Conservation (phyloP, 1,284 basidiomycete species). For the Apiotrichum mycotoxinovorans region DNA sequence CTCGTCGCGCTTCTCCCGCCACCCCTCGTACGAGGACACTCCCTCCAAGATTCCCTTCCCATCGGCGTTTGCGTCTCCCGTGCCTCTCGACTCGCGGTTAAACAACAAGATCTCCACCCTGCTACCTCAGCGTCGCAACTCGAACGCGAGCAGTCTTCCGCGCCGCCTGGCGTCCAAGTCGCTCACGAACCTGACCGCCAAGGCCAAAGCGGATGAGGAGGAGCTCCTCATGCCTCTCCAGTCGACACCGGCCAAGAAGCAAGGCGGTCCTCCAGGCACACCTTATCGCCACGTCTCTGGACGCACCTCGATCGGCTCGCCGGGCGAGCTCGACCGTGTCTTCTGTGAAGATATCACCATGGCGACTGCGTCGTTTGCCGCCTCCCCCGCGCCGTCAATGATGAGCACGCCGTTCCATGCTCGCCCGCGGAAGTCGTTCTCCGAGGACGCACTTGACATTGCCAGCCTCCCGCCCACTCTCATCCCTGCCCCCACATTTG, state of each 20-base stretch:
- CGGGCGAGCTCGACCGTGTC: slow-evolving; percentile 32
- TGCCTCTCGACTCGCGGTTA: slow-evolving; percentile 10
- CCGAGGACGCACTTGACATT: neutral
- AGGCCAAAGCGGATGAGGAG: slow-evolving; percentile 27
- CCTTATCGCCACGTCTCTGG: slow-evolving; percentile 12
- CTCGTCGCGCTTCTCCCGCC: slow-evolving; percentile 19
- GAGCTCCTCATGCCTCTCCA: slow-evolving; percentile 6
- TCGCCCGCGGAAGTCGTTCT: slow-evolving; percentile 7
- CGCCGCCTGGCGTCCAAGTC: slow-evolving; percentile 36
- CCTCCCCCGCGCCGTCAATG: slow-evolving; percentile 26
- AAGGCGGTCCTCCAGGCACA: neutral
- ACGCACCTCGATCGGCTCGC: slow-evolving; percentile 41
- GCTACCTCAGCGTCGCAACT: neutral
- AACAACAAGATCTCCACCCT: slow-evolving; percentile 10
- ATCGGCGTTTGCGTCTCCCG: slow-evolving; percentile 13
- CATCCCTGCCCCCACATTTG: slow-evolving; percentile 35
- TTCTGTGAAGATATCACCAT: slow-evolving; percentile 39
- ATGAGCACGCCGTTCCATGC: slow-evolving; percentile 14
- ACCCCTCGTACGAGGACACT: slow-evolving; percentile 39
- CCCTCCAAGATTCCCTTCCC: slow-evolving; percentile 45
- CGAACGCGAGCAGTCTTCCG: neutral
- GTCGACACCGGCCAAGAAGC: slow-evolving; percentile 7
- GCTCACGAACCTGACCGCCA: slow-evolving; percentile 39
- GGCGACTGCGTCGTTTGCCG: slow-evolving; percentile 31
- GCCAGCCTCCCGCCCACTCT: slow-evolving; percentile 24